Evolutionary conservation across 2,329 filamentous ascomycete species (phyloP).

Genomic region (Sporothrix mexicana): DNA sequence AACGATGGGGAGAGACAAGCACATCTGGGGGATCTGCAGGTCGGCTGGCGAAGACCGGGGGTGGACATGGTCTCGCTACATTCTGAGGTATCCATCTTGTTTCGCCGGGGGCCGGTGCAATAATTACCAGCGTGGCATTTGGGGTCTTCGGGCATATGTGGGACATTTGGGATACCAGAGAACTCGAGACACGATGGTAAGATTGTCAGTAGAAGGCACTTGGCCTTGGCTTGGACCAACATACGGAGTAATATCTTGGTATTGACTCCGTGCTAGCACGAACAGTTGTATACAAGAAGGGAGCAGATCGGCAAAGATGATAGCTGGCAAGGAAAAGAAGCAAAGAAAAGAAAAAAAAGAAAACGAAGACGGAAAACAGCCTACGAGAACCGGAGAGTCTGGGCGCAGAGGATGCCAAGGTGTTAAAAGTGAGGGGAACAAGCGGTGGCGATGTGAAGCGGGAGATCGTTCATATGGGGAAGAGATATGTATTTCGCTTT

Average conservation of each 20-base stretch:
- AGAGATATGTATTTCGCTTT: background rate
- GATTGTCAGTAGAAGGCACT: background rate
- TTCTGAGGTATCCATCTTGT: background rate
- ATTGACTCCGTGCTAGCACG: background rate
- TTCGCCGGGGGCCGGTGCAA: background rate
- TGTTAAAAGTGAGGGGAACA: constrained; percentile 13
- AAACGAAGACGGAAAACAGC: background rate
- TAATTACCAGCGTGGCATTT: too few species aligned
- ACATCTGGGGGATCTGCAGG: constrained; percentile 2
- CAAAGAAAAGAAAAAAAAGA: background rate
- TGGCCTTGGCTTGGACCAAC: background rate
- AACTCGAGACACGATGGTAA: background rate
- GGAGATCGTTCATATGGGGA: background rate
- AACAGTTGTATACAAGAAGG: too few species aligned
- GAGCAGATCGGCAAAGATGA: background rate
- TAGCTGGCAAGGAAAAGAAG: background rate
- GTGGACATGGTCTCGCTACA: background rate
- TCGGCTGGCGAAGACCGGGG: background rate
- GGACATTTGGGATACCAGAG: background rate
- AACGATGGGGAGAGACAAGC: background rate
- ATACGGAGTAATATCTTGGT: background rate
- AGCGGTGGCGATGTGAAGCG: background rate
- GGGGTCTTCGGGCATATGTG: too few species aligned
- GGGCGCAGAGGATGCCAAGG: constrained; percentile 1
- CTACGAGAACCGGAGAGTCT: background rate